phyloP scores from a whole-genome alignment of 1,284 basidiomycete species.

The Irpex sp. region DNA sequence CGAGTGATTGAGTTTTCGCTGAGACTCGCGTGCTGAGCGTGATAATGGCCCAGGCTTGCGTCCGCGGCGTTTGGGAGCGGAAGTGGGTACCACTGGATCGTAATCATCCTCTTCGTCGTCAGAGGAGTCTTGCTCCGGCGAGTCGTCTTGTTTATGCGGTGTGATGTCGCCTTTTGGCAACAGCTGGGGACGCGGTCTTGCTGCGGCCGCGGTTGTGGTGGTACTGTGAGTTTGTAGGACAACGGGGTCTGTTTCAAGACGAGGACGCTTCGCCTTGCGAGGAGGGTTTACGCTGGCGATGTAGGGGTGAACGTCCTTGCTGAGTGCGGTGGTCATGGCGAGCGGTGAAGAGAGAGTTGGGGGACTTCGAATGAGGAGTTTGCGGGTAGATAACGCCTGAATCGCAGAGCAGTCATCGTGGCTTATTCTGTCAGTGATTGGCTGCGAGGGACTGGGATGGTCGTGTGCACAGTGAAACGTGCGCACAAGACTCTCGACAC shows the following conservation, averaged over 20 bases:
- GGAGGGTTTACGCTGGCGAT: slow-evolving; percentile 53
- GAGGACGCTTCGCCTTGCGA: slow-evolving; percentile 48
- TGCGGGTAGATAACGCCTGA: background rate
- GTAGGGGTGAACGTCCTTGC: slow-evolving; percentile 30
- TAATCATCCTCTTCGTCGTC: slow-evolving; percentile 32
- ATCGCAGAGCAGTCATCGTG: slow-evolving; percentile 11
- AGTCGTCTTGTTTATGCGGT: slow-evolving; percentile 5
- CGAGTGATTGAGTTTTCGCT: slow-evolving; percentile 79
- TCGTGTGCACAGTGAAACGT: slow-evolving; percentile 13
- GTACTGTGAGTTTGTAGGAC: background rate
- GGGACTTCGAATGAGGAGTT: slow-evolving; percentile 2
- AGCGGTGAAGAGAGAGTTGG: slow-evolving; percentile 3
- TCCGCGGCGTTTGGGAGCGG: slow-evolving; percentile 49
- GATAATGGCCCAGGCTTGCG: slow-evolving; percentile 67
- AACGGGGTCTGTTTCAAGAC: slow-evolving; percentile 6
- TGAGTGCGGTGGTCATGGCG: slow-evolving; percentile 13
- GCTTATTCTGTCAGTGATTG: slow-evolving; percentile 6
- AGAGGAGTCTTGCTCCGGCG: slow-evolving; percentile 20
- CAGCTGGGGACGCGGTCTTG: slow-evolving; percentile 20
- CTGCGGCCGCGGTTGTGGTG: slow-evolving; percentile 12
- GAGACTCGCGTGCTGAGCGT: slow-evolving; percentile 68
- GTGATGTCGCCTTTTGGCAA: slow-evolving; percentile 21
- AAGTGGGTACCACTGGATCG: slow-evolving; percentile 20
- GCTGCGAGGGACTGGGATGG: background rate
- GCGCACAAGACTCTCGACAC: slow-evolving; percentile 8